These are phyloP conservation scores for Plasmodium cynomolgi DNA, from an alignment of 169 alveolate genomes.

Conservation along the genomic window DNA sequence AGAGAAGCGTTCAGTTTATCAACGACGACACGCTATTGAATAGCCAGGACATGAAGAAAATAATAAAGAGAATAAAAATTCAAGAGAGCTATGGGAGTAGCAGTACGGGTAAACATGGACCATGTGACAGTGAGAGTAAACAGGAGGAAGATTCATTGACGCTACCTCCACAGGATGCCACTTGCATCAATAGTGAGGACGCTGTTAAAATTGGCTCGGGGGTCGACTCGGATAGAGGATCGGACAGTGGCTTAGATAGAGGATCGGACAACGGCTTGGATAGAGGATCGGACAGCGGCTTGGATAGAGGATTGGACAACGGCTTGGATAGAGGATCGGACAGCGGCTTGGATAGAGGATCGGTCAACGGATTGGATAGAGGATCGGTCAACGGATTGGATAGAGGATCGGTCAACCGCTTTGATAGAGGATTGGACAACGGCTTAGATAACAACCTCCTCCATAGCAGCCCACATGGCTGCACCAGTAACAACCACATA, in stretches of 20 bases:
- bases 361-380: not conserved
- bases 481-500: not conserved
- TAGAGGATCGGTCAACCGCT: not conserved
- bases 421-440: not conserved
- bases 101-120: not conserved
- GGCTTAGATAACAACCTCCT: not conserved
- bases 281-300: not conserved
- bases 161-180: not conserved
- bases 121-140: not conserved
- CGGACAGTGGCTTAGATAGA: not conserved
- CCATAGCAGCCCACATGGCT: not conserved
- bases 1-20: constrained; percentile 64
- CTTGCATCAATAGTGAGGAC: not conserved
- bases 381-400: not conserved
- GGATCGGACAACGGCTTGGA: not conserved
- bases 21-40: constrained; percentile 26
- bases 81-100: constrained; percentile 9
- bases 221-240: not conserved
- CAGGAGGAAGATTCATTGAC: not conserved
- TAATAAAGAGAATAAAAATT: constrained; percentile 43
- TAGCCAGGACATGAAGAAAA: constrained; percentile 14
- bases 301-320: not conserved
- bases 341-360: not conserved
- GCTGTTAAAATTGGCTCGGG: not conserved
- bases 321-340: not conserved